Evolutionary conservation across 768 basidiomycete species (phyloP), one percentile per base, ranked within the genome.

Genomic region (Xerocomellus intermedius): DNA sequence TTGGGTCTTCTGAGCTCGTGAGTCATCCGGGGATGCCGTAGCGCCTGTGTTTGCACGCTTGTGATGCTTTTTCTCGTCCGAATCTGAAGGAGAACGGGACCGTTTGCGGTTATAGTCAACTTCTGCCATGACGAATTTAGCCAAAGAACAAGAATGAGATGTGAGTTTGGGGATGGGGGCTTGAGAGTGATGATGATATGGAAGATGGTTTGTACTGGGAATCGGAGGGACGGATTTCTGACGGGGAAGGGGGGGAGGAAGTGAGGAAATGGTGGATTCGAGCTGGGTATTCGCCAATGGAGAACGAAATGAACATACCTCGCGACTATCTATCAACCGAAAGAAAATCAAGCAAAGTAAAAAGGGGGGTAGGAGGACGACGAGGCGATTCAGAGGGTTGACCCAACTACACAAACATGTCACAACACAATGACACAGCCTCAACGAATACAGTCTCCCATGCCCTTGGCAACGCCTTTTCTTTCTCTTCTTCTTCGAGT

Each of bases 41-140:
- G 79, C 79, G 78, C 89, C 90, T 60, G 86, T 92, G 71, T 92
- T 92, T 73, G 86, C 80, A 72, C 90, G 87, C 77, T 92, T 92
- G 73, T 86, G 78, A 62, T 82, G 81, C 76, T 91, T 90, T 68
- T 84, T 84, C 67, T 86, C 79, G 67, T 91, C 89, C 70, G 77
- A 81, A 76, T 89, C 87, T 68, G 88, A 90, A 55, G 89, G 85
- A 50, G 90, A 92, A 69, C 90, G 90, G 64, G 90, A 92, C 67
- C 90, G 82, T 75, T 92, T 92, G 75, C 89, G 87, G 72, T 79
- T 89, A 63, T 81, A 79, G 78, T 91, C 89, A 79, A 83, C 81
- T 80, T 90, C 89, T 89, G 86, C 85, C 88, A 89, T 90, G 73
- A 79, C 82, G 80, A 79, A 81, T 80, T 82, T 69, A 84, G 79